Evolutionary conservation across 73 alveolate species (phyloP), one percentile per base, ranked within the genome.

Genomic region (Stentor coeruleus): DNA sequence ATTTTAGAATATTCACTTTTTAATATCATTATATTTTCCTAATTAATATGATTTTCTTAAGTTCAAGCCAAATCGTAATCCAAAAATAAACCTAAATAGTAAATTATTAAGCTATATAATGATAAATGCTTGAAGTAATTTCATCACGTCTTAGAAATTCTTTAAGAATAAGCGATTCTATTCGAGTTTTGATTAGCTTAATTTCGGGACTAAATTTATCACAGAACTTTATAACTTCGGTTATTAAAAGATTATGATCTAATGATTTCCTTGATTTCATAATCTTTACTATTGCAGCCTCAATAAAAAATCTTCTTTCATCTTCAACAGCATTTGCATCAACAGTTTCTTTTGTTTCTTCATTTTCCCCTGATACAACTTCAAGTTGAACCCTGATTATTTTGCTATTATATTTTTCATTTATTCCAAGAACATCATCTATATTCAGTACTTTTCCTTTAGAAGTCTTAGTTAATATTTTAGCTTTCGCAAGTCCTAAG

Each of bases 251-350:
- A 30, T 81, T 81, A 59, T 85, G 94, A 42, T 88, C 94, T 58
- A 88, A 77, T 36, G 80, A 81, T 59, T 83, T 88, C 81, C 97
- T 91, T 6, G 91, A 75, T 74, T 91, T 91, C 97, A 91, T 89
- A 41, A 91, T 85, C 58, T 88, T 91, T 14, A 91, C 95, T 42
- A 91, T 85, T 2, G 93, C 82, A 30, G 97, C 95, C 81, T 91
- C 97, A 35, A 91, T 84, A 84, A 85, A 55, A 59, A 87, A 92
- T 59, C 84, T 86, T 66, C 96, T 88, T 57, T 91, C 93, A 30
- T 91, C 96, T 28, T 88, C 91, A 0, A 91, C 88, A n/a, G 74
- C 83, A 28, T 87, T 87, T 31, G 38, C 28, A 26, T 80, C 82
- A 14, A 81, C 90, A n/a, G 39, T 14, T 2, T 14, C 84, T 38